Evolutionary conservation across 345 rosid genomes (phyloP), one percentile per base, ranked within the genome.

Genomic region (Zanthoxylum bungeanum): DNA sequence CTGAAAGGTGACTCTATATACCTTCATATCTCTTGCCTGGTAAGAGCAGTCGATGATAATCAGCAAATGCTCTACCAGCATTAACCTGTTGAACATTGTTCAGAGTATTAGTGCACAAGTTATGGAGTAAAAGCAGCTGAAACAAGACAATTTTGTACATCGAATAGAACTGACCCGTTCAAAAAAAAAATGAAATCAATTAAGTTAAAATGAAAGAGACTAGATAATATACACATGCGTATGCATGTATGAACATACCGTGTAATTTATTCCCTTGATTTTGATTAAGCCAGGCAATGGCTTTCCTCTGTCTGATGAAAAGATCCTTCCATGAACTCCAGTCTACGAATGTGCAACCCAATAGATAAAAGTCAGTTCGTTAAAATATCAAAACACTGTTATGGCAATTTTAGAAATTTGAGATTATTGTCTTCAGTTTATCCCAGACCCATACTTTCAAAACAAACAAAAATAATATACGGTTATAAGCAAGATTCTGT

Each of bases 301-400:
- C 79, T 82, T 90, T 81, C 93, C 93, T 52, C 79, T 75, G 74
- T 87, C 88, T 27, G 89, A 81, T 65, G 99, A 91, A 83, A 84
- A 90, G 71, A 94, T 86, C 79, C 92, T 82, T 60, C 98, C 99
- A 79, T 89, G 97, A 73, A 94, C 85, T 83, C 97, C 99, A 75
- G 86, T 89, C 97, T 95, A 75, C 56, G 72, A 70, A 66, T 42
- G 46, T 25, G 72, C 28, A 73, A 33, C 51, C 10, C 47, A 17
- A 60, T 10, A 68, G 44, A 68, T 71, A 70, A 22, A 68, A 51
- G 60, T 30, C 61, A 40, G 50, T 33, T 46, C 17, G 9, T 22
- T 19, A 60, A 40, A 69, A 25, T 25, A 21, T 56, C 16, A 39
- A 63, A 63, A 49, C 11, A 53, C 25, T 40, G n/a, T 37, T 51